Base-by-base conservation (phyloP, 2,329 filamentous ascomycete species). In the Verticillium nonalfalfae region DNA sequence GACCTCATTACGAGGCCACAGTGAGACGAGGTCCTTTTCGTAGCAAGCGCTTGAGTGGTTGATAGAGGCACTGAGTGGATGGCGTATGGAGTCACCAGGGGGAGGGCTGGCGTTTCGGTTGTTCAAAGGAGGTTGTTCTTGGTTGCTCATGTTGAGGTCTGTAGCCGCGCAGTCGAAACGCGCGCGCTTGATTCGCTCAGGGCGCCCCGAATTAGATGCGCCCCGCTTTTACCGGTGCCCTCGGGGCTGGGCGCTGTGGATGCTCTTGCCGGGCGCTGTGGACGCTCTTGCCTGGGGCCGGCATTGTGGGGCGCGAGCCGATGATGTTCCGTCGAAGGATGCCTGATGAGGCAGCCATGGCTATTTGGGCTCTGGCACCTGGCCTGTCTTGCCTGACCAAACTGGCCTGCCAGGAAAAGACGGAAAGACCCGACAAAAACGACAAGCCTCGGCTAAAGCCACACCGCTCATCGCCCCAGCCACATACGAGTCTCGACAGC, bases 81-180 rank as follows among this genome's bases (percentile, higher is more conserved):
- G 26, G 26, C 26, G 26, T 26, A 26, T 26, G 39, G 39, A 45
- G 39, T 45, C 39, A 45, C 15, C 36, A 38, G 39, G 15, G 15
- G 39, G 2, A 26, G 39, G 39, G 39, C 18, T 14, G 15, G 39
- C 39, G 40, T 50, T 50, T 50, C 40, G 40, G 40, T 21, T 50
- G 40, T 50, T 50, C 40, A 50, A 50, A 50, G 40, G 40, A 50
- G 7, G 40, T 50, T 50, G 40, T 50, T 50, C n/a, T 50, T 50
- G 40, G 40, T 50, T 50, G 40, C 40, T 21, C 18, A 10, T 26
- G n/a, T 26, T 21, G 36, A n/a, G 14, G 39, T 26, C n/a, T 50
- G 40, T 65, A 63, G 61, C 55, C 64, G 64, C 64, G 63, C 36
- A 61, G 39, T 36, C 26, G 21, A 64, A 61, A 64, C 61, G 61